Base-by-base conservation (phyloP, 2,329 filamentous ascomycete species). In the Fusarium sp. region DNA sequence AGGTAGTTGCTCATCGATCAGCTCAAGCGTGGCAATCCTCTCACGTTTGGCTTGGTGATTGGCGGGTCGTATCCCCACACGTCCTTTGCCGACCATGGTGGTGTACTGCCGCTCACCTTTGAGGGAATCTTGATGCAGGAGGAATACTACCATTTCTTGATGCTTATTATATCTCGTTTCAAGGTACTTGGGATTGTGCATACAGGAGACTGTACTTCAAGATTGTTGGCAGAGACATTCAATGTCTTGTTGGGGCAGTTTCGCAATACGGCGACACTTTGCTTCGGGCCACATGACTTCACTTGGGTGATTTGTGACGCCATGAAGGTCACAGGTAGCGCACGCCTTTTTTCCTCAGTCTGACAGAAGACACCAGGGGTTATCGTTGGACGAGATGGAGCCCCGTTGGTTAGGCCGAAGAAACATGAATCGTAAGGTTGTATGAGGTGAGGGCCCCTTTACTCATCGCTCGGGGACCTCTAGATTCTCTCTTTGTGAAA, bases 291-390 rank as follows among this genome's bases (percentile, higher is more conserved):
- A 72, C 77, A 77, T 78, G 77, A 78, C 77, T 75, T 78, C 62
- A 76, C 65, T 71, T 69, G 74, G 73, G 61, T 69, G 73, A 70
- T 77, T 77, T 67, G 68, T 78, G 77, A 78, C 77, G 75, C 77
- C 77, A 78, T 78, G 30, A 41, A 41, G 73, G 75, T 77, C 73
- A 78, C 73, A 78, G 54, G 76, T 48, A 66, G 66, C 73, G 62
- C 52, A 69, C 48, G 62, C 63, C 65, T 54, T 66, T 55, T 56
- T 42, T 56, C 66, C 38, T 28, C 54, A 66, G 56, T 58, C 61
- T 58, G 59, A 56, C 39, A 59, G 52, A 62, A 64, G 62, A 47
- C 60, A 68, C 47, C 61, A 54, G 60, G 73, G 62, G 68, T 71
- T 44, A 56, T 52, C 55, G 66, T 70, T 70, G 59, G 66, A 72